Percentiles rank a stretch among this genome's conserved stretches.
Evolutionary conservation across 345 rosid species (phyloP).

Genomic region (Ceriops tagal): DNA sequence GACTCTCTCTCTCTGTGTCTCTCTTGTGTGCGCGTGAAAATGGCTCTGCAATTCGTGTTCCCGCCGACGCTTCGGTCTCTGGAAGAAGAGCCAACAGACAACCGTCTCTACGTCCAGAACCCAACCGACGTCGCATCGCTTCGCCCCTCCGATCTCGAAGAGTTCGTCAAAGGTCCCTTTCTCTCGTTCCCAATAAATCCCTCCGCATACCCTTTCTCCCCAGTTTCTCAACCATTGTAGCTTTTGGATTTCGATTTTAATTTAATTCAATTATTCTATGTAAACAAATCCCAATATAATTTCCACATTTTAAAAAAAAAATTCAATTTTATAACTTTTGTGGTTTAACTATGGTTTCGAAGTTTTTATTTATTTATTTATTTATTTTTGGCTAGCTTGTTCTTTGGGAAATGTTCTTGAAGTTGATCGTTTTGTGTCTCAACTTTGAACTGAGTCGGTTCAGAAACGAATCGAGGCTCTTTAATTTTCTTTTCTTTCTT

Average conservation of each 20-base stretch:
- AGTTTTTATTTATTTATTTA: too few relatives aligned
- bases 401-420: too few relatives aligned
- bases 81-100: slow-evolving; percentile 50
- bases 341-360: too few relatives aligned
- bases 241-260: neutral
- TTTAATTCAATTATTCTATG: too few relatives aligned
- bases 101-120: slow-evolving; percentile 52
- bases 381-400: too few relatives aligned
- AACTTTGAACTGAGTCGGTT: too few relatives aligned
- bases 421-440: too few relatives aligned
- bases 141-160: slow-evolving; percentile 65
- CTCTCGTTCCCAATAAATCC: neutral
- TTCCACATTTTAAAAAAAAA: too few relatives aligned
- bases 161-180: slow-evolving; percentile 78
- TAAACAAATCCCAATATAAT: too few relatives aligned
- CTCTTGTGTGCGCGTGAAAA: slow-evolving; percentile 10
- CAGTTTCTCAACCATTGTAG: neutral
- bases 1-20: slow-evolving; percentile 14
- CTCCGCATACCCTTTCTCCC: neutral
- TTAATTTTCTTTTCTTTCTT: neutral
- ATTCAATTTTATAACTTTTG: too few relatives aligned
- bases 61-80: slow-evolving; percentile 65
- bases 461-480: too few relatives aligned
- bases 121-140: slow-evolving; percentile 53
- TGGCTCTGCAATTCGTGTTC: slow-evolving; percentile 81